Base-by-base conservation (phyloP, 148 eudicot species). In the Chenopodium berlandieri region DNA sequence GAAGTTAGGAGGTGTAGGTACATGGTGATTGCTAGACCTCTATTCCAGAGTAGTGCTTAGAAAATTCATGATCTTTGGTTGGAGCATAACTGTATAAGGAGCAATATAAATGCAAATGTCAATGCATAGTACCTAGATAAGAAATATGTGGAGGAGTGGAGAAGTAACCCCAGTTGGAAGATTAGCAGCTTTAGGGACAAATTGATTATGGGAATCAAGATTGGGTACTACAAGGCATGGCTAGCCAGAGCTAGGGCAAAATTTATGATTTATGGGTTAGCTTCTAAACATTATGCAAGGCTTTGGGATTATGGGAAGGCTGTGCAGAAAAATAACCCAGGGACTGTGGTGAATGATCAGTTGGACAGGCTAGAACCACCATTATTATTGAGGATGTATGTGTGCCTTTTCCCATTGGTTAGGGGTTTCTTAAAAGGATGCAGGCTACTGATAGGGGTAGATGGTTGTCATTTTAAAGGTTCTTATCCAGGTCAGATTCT, bases 231-330 rank as follows among this genome's bases (percentile, higher is more conserved):
- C 1, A 13, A 9, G 22, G 31, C 31, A 6, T 52, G 77, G 63
- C 4, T 75, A 0, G 17, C 69, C 1, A 76, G 68, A 60, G 48
- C 23, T 4, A 58, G 66, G 48, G 47, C n/a, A 1, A 76, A 27
- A 9, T 7, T 76, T 0, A 9, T 30, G 1, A 16, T 40, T 0
- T 54, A 76, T 76, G 77, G 82, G 5, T 40, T 40, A 62, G 37
- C 37, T 17, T 7, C 14, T 0, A 46, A 62, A 8, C 34, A 80
- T 44, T 73, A 73, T 62, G 60, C 20, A 4, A 60, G 13, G 14
- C 71, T 80, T 0, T 80, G 44, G 71, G 72, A 80, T 44, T 80
- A 80, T 80, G 72, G 2, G 4, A 1, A 22, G 11, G 75, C 56
- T 2, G 7, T 80, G 48, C 1, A 1, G 1, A 34, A 66, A 23